phyloP scores from a whole-genome alignment of 2,329 filamentous ascomycete species.

The Trichoderma breve region DNA sequence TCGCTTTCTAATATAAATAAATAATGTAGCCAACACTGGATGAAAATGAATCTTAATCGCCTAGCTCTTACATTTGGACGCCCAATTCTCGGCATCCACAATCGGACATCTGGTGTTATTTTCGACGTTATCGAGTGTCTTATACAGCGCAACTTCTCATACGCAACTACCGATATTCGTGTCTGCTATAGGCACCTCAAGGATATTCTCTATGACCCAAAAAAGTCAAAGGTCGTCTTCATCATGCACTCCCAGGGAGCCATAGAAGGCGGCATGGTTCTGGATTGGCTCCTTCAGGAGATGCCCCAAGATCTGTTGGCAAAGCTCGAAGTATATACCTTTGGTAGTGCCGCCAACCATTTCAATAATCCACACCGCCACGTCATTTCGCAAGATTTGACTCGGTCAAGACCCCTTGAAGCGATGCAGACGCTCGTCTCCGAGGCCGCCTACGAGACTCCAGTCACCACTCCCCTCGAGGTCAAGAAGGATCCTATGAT shows the following conservation, averaged over 20 bases:
- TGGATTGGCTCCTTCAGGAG: constrained; percentile 76
- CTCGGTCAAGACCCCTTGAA: constrained; percentile 35
- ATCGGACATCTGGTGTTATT: constrained; percentile 69
- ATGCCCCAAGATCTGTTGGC: constrained; percentile 62
- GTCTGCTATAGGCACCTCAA: constrained; percentile 62
- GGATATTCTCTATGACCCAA: constrained; percentile 58
- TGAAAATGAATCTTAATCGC: constrained; percentile 68
- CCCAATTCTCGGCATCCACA: constrained; percentile 71
- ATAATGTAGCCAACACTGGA: constrained; percentile 56
- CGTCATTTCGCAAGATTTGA: constrained; percentile 42
- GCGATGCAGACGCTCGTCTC: constrained; percentile 36
- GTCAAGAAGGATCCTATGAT: constrained; percentile 23
- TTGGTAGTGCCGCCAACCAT: constrained; percentile 75
- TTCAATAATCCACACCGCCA: constrained; percentile 73
- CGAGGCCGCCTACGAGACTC: constrained; percentile 35
- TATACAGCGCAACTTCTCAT: constrained; percentile 71
- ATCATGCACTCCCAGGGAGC: constrained; percentile 76
- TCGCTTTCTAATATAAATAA: background rate
- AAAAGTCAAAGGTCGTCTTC: constrained; percentile 67
- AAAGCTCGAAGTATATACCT: constrained; percentile 75
- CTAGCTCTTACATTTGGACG: constrained; percentile 70
- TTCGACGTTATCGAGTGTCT: constrained; percentile 78
- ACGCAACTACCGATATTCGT: constrained; percentile 66
- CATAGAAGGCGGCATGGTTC: constrained; percentile 68
- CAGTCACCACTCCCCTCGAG: constrained; percentile 25